These are phyloP conservation scores for Pterocarpus macrocarpus DNA, from an alignment of 306 rosid species.

Conservation along the genomic window DNA sequence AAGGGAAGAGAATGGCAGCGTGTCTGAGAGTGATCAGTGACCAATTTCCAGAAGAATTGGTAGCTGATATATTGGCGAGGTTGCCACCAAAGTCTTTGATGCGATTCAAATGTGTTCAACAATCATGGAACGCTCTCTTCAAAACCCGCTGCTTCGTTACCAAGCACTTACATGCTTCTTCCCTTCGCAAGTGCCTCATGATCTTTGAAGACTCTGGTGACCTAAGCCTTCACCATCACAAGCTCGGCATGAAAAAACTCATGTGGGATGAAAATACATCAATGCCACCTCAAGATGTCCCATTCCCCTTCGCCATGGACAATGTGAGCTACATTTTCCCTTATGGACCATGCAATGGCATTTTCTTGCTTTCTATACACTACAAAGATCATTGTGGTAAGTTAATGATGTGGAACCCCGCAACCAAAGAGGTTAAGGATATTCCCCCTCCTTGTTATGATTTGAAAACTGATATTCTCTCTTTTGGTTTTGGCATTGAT, in stretches of 20 bases:
- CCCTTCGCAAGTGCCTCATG: background rate
- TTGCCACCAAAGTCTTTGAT: conserved; percentile 27
- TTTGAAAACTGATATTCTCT: background rate
- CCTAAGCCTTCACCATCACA: no score
- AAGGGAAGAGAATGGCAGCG: background rate
- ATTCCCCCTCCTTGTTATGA: background rate
- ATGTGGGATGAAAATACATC: no score
- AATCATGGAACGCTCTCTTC: conserved; percentile 18
- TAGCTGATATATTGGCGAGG: background rate
- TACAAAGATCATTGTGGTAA: no score
- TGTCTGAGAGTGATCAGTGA: no score
- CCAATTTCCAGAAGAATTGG: background rate
- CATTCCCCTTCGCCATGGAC: background rate
- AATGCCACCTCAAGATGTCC: background rate
- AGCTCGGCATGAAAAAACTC: no score
- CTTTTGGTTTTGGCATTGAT: conserved; percentile 30
- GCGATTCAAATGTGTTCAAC: conserved; percentile 26
- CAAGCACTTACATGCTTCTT: background rate
- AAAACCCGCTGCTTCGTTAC: background rate
- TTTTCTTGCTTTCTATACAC: background rate
- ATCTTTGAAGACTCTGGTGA: no score
- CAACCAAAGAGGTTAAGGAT: conserved; percentile 6
- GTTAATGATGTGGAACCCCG: conserved; percentile 16
- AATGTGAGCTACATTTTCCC: background rate
- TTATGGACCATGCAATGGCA: conserved; percentile 26